Base-by-base conservation (phyloP, 768 basidiomycete species). In the Phlebiopsis gigantea region DNA sequence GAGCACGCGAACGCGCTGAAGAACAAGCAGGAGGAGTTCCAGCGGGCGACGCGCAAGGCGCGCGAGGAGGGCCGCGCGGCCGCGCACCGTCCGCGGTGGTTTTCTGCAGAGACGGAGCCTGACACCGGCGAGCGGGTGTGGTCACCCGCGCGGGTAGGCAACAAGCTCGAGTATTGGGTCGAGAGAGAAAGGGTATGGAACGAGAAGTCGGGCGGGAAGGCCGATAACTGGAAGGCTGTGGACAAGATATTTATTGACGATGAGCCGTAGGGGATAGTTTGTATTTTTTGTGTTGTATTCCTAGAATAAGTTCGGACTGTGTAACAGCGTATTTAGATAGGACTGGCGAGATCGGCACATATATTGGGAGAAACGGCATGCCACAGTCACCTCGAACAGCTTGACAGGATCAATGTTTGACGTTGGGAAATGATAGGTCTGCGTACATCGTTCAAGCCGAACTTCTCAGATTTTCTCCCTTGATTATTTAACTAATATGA, bases 81-180 rank as follows among this genome's bases (percentile, higher is more conserved):
- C n/a, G 75, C 82, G 0, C 93, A 98, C 72, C 72, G 73, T 52
- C 87, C 96, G 6, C 76, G 95, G 39, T 98, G 95, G 95, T 98
- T 98, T 69, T 74, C 70, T 5, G 83, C 89, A 0, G 79, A 85
- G 68, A 88, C 82, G 19, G 95, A 97, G 64, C 80, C 81, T 0
- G 96, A 98, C 71, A 94, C 91, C 1, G 88, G 89, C 1, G 94
- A 96, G 66, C 76, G 91, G 45, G 85, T 93, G 51, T 98, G 95
- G 95, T 67, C 76, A 46, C 95, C 95, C 0, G 70, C 75, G 14
- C 71, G 82, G 56, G 69, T 73, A 1, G 77, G 68, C 2, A 75
- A 78, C 49, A 66, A 71, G 53, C 69, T 94, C 53, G 88, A 88
- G 68, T 97, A 96, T 71, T 98, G 94, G 94, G 66, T 72, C 1